Evolutionary conservation across 805 yeast genomes (phyloP).

Genomic region (Starmerella vaccinii): DNA sequence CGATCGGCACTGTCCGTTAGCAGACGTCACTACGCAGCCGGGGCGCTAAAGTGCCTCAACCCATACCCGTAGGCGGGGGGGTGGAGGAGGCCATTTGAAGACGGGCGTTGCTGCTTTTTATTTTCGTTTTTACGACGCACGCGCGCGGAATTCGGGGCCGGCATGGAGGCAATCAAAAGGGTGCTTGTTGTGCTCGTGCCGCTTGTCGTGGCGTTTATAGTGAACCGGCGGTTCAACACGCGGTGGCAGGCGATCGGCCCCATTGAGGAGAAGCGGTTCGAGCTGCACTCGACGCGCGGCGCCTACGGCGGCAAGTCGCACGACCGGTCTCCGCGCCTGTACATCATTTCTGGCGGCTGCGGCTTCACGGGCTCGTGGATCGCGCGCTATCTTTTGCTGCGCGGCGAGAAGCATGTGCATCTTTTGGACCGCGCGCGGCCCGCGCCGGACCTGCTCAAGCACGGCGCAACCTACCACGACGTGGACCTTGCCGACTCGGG

Average conservation of each 20-base stretch:
- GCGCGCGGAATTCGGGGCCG: not conserved
- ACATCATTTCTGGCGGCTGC: conserved; percentile 28
- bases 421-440: conserved; percentile 24
- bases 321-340: conserved; percentile 15
- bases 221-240: conserved; percentile 9
- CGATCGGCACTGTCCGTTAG: too few relatives aligned
- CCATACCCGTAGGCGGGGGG: not conserved
- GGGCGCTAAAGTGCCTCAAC: not conserved
- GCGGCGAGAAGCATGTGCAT: conserved; percentile 23
- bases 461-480: conserved; percentile 21
- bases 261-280: conserved; percentile 9
- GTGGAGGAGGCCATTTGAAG: not conserved
- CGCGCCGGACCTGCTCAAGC: conserved; percentile 24
- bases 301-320: conserved; percentile 13
- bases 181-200: conserved; percentile 1
- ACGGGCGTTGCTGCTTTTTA: conserved; percentile 1
- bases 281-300: conserved; percentile 19
- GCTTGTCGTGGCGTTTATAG: conserved; percentile 1
- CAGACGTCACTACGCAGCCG: not conserved
- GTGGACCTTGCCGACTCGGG: conserved; percentile 16
- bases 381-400: conserved; percentile 26
- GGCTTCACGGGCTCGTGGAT: conserved; percentile 30
- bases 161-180: not conserved
- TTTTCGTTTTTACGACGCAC: too few relatives aligned
- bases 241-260: conserved; percentile 10